phyloP scores from a whole-genome alignment of 192 early-diverging fungal species.

The Podila clonocystis region DNA sequence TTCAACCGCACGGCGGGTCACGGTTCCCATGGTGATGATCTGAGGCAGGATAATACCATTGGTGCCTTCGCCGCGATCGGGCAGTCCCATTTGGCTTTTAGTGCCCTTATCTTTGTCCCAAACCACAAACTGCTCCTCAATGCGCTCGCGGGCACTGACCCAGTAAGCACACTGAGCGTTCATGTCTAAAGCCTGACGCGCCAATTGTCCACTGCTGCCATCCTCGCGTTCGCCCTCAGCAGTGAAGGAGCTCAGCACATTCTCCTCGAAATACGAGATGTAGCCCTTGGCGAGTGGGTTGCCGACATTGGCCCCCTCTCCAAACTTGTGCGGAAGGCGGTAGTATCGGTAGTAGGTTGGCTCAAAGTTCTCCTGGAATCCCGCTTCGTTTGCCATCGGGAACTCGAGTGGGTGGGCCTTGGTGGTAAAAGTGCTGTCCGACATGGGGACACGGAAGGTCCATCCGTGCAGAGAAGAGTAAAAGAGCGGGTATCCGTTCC shows the following conservation, averaged over 20 bases:
- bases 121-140: conserved; percentile 87
- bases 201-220: conserved; percentile 48
- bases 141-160: conserved; percentile 84
- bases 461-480: conserved; percentile 77
- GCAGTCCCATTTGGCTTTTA: conserved; percentile 55
- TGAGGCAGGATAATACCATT: conserved; percentile 90
- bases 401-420: conserved; percentile 26
- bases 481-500: conserved; percentile 85
- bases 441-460: conserved; percentile 78
- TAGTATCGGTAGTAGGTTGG: conserved; percentile 64
- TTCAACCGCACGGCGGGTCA: conserved; percentile 95
- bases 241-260: conserved; percentile 78
- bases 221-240: conserved; percentile 6
- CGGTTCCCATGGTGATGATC: conserved; percentile 92
- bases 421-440: conserved; percentile 39
- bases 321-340: conserved; percentile 88
- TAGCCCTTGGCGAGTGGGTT: conserved; percentile 91
- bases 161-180: conserved; percentile 91
- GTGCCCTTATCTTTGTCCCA: conserved; percentile 64
- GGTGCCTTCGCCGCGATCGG: conserved; percentile 28
- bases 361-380: conserved; percentile 56
- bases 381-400: conserved; percentile 35
- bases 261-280: conserved; percentile 80
- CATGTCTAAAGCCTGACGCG: conserved; percentile 80
- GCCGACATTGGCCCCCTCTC: conserved; percentile 80